A percentile compares a stretch with the other conserved stretches of the same genome.
These are phyloP conservation scores for Penicillium sp. DNA, from an alignment of 2,329 filamentous ascomycete species.

Conservation along the genomic window DNA sequence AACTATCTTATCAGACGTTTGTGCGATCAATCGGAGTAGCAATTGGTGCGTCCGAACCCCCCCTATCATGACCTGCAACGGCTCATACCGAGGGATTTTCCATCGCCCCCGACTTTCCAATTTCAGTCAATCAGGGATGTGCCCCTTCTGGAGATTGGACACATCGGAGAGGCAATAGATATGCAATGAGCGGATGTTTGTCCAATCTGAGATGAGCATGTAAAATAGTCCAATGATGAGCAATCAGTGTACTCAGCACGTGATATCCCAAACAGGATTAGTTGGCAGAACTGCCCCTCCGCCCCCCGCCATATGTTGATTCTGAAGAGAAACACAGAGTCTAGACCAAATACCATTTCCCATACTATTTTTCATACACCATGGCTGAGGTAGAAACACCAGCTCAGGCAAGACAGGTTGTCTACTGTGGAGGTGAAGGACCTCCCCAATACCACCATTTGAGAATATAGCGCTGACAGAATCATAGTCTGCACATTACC, in stretches of 20 bases:
- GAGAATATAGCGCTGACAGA: conserved; percentile 7
- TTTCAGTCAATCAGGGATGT: neutral
- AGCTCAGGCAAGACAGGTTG: conserved; percentile 52
- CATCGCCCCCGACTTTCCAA: neutral
- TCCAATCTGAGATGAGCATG: neutral
- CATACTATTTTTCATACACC: neutral
- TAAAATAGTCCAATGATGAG: neutral
- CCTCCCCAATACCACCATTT: too few species aligned
- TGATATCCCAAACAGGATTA: conserved; percentile 4
- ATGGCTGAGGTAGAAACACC: conserved; percentile 29
- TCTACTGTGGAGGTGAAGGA: conserved; percentile 56
- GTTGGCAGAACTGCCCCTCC: conserved; percentile 12
- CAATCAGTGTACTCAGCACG: neutral
- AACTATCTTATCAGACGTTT: conserved; percentile 15
- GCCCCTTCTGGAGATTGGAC: neutral
- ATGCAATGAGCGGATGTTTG: neutral
- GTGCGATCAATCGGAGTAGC: conserved; percentile 3
- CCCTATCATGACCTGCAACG: neutral
- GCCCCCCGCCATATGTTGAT: conserved; percentile 10
- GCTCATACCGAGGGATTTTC: neutral
- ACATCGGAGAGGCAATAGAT: neutral
- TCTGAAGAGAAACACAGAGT: neutral
- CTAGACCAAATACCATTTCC: neutral
- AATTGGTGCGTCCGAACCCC: conserved; percentile 4
- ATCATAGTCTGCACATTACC: conserved; percentile 61